Conservation (phyloP, 73 alveolate species). For the Vitrella brassicaformis region DNA sequence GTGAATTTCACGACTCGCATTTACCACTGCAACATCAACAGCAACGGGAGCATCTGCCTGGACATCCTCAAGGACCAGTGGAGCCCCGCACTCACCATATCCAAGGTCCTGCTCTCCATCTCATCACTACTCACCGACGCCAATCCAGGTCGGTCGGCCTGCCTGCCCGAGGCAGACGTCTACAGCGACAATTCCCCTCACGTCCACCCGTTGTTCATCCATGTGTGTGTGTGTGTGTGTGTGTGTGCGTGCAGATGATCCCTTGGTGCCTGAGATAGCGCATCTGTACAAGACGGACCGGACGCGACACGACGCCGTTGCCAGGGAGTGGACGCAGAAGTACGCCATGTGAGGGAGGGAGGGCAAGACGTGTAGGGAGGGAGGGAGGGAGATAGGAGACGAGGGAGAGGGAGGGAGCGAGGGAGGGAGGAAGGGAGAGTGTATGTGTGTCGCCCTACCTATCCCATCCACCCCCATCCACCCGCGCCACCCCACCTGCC, state of each 20-base stretch:
- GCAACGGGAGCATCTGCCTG: constrained; percentile 74
- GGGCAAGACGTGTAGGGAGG: no score
- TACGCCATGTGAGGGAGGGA: constrained; percentile 52
- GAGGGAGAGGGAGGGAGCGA: no score
- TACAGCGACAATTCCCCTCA: constrained; percentile 36
- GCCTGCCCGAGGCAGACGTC: constrained; percentile 44
- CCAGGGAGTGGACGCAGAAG: constrained; percentile 72
- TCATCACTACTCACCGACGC: constrained; percentile 73
- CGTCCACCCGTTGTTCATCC: neutral
- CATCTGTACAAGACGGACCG: constrained; percentile 50
- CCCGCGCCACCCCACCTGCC: no score
- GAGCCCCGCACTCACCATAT: constrained; percentile 89
- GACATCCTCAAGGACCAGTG: constrained; percentile 87
- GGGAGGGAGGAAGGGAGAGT: no score
- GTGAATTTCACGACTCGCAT: constrained; percentile 57
- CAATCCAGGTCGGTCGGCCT: constrained; percentile 58
- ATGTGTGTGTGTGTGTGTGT: neutral
- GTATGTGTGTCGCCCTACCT: no score
- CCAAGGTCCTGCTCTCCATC: constrained; percentile 75
- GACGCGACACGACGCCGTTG: constrained; percentile 49
- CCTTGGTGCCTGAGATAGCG: constrained; percentile 72
- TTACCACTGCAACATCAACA: constrained; percentile 84
- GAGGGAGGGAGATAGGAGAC: no score
- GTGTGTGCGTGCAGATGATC: constrained; percentile 47
- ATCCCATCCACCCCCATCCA: no score